Evolutionary conservation across 345 rosid species (phyloP).

Genomic region (Bruguiera gymnorhiza): DNA sequence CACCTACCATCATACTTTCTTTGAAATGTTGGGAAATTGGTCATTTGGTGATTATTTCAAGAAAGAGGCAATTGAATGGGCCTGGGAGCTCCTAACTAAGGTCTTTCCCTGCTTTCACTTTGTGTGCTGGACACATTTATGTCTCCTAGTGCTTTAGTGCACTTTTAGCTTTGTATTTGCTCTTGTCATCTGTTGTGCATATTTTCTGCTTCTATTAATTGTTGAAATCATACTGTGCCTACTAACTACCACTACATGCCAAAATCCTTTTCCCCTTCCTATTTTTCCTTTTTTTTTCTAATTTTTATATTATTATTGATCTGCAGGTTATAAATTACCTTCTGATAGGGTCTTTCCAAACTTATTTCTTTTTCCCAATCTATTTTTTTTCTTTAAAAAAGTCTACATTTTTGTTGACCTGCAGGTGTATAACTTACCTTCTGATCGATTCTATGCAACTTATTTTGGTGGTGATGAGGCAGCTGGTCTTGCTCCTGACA

Average conservation of each 20-base stretch:
- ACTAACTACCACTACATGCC: too few relatives aligned
- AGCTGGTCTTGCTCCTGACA: constrained; percentile 82
- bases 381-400: not conserved
- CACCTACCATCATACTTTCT: constrained; percentile 98
- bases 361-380: not conserved
- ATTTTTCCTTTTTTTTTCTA: not conserved
- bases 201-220: too few relatives aligned
- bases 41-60: constrained; percentile 97
- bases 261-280: too few relatives aligned
- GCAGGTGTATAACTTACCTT: constrained; percentile 74
- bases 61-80: constrained; percentile 94
- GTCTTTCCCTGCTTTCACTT: constrained; percentile 18
- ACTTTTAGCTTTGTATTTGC: too few relatives aligned
- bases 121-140: too few relatives aligned
- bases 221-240: too few relatives aligned
- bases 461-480: constrained; percentile 97
- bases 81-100: constrained; percentile 90
- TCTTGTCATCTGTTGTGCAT: too few relatives aligned
- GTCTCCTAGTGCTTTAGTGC: too few relatives aligned
- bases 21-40: constrained; percentile 99
- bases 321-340: not conserved
- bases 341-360: not conserved
- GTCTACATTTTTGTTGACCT: constrained; percentile 4
- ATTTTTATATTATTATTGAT: not conserved
- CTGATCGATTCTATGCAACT: constrained; percentile 82